phyloP scores from a whole-genome alignment of 768 basidiomycete species.

The Lactifluus hygrophoroides region DNA sequence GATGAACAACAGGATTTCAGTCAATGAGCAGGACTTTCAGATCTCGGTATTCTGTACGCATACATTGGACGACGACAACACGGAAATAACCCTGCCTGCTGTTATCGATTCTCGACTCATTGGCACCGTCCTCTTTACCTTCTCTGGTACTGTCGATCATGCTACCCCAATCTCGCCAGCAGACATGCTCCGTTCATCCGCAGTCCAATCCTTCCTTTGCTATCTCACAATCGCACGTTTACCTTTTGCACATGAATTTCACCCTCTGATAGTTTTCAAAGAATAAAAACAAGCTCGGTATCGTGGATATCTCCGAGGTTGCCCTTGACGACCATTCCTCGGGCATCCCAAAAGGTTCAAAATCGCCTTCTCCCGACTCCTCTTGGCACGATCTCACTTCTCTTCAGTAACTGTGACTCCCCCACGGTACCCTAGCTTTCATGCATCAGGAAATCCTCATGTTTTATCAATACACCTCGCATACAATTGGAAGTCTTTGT shows the following conservation, averaged over 20 bases:
- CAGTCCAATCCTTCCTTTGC: conserved; percentile 40
- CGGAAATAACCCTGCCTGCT: conserved; percentile 27
- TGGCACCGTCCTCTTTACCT: conserved; percentile 41
- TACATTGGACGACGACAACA: conserved; percentile 30
- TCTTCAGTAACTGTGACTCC: conserved; percentile 32
- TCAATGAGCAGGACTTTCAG: conserved; percentile 35
- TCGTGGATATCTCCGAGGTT: conserved; percentile 14
- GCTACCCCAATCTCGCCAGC: conserved; percentile 29
- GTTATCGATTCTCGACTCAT: conserved; percentile 42
- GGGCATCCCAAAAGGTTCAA: conserved; percentile 12
- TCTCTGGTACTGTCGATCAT: conserved; percentile 48
- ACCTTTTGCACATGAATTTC: neutral
- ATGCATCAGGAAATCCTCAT: conserved; percentile 23
- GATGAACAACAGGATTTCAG: conserved; percentile 29
- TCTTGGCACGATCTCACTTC: conserved; percentile 31
- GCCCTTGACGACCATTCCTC: neutral
- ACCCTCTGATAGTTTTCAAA: conserved; percentile 25
- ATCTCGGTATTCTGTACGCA: conserved; percentile 43
- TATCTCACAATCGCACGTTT: conserved; percentile 31
- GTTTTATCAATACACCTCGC: conserved; percentile 34
- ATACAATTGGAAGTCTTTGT: conserved; percentile 32
- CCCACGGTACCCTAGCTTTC: conserved; percentile 16
- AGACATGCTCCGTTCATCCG: conserved; percentile 40
- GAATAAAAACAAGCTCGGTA: conserved; percentile 34
- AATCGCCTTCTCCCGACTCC: neutral